A percentile compares a stretch with the other conserved stretches of the same genome.
These are phyloP conservation scores for Fusarium tricinctum DNA, from an alignment of 2,329 filamentous ascomycete species.

Conservation along the genomic window DNA sequence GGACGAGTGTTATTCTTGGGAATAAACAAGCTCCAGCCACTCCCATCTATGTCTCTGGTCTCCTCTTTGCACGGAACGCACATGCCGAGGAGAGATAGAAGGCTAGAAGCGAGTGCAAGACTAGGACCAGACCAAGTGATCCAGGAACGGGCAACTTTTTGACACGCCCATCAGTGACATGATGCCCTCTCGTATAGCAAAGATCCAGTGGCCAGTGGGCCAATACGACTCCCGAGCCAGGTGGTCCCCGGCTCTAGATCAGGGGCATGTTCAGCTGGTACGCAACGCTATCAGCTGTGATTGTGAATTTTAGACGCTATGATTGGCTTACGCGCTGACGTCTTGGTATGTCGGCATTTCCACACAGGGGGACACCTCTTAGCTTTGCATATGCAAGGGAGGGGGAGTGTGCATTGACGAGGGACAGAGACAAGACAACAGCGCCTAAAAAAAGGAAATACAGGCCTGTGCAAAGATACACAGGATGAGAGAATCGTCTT, in stretches of 20 bases:
- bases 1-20: constrained; percentile 22
- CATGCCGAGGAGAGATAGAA: constrained; percentile 15
- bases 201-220: constrained; percentile 22
- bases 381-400: constrained; percentile 23
- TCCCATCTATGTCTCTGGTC: not conserved
- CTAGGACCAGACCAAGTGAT: not conserved
- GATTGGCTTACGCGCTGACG: not conserved
- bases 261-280: constrained; percentile 40
- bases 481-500: not conserved
- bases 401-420: not conserved
- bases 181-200: constrained; percentile 30
- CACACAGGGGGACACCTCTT: constrained; percentile 1
- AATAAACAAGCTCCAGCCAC: constrained; percentile 25
- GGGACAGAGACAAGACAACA: not conserved
- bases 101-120: not conserved
- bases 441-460: constrained; percentile 14
- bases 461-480: constrained; percentile 21
- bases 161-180: not conserved
- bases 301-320: not conserved
- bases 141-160: constrained; percentile 14
- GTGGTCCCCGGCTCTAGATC: constrained; percentile 32
- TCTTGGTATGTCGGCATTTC: constrained; percentile 34
- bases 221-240: constrained; percentile 29
- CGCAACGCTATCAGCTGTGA: constrained; percentile 28
- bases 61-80: not conserved